Conservation (phyloP, 306 rosid genomes). For the Trifolium repens region DNA sequence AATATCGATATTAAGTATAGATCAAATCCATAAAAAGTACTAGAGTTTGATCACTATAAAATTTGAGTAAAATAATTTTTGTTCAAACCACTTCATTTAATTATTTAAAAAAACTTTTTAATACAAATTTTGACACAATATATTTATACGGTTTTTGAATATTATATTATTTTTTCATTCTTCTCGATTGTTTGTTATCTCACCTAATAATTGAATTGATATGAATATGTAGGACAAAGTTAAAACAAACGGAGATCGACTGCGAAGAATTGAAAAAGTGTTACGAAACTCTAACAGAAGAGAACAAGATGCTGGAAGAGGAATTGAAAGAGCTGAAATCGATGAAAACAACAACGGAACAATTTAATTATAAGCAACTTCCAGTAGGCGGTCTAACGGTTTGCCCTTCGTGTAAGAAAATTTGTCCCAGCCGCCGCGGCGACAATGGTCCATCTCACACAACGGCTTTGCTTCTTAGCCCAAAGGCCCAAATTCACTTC, state of each 20-base stretch:
- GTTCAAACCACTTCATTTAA: too few relatives aligned
- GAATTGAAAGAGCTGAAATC: slow-evolving; percentile 78
- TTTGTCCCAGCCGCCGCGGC: slow-evolving; percentile 39
- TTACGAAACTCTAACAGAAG: slow-evolving; percentile 71
- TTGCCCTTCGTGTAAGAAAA: slow-evolving; percentile 80
- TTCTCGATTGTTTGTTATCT: too few relatives aligned
- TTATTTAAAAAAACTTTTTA: too few relatives aligned
- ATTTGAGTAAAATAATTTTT: too few relatives aligned
- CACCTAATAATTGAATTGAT: too few relatives aligned
- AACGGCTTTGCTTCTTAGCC: slow-evolving; percentile 35
- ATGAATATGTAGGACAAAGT: slow-evolving; percentile 63
- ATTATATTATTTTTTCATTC: too few relatives aligned
- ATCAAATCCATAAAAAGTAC: too few relatives aligned
- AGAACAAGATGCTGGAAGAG: slow-evolving; percentile 70
- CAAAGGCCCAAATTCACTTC: slow-evolving; percentile 48
- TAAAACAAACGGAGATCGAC: slow-evolving; percentile 86
- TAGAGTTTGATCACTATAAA: too few relatives aligned
- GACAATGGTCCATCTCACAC: slow-evolving; percentile 42
- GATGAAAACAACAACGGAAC: slow-evolving; percentile 45
- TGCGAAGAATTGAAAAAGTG: slow-evolving; percentile 72
- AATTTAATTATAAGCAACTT: slow-evolving; percentile 57
- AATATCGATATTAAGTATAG: too few relatives aligned
- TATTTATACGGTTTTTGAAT: too few relatives aligned
- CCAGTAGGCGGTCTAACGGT: slow-evolving; percentile 66
- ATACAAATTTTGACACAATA: too few relatives aligned